Conservation (phyloP, 176 grass and related monocot species). For the Rhynchospora breviuscula region DNA sequence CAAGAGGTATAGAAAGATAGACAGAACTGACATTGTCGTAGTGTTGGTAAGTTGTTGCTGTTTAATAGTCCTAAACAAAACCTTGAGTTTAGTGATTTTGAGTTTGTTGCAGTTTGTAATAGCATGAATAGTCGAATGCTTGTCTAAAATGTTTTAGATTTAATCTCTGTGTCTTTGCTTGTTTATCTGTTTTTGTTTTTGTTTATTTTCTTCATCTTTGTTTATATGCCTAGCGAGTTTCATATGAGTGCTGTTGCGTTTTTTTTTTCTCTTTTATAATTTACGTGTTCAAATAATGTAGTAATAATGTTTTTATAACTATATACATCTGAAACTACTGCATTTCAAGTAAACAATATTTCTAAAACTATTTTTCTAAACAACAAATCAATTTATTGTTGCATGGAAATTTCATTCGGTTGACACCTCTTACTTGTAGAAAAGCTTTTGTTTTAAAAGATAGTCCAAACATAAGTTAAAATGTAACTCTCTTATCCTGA, state of each 20-base stretch:
- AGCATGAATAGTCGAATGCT: constrained; percentile 6
- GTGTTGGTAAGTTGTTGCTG: not conserved
- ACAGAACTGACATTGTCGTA: not conserved
- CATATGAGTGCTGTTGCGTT: not conserved
- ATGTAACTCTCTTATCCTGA: too few species aligned
- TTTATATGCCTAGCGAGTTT: not conserved
- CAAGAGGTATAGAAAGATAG: not conserved
- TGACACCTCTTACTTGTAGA: too few species aligned
- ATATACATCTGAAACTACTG: not conserved
- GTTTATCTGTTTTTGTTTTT: not conserved
- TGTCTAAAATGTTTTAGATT: not conserved
- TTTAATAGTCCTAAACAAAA: not conserved
- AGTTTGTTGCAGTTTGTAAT: constrained; percentile 2
- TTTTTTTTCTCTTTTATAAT: not conserved
- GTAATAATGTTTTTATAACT: not conserved
- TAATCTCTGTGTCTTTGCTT: not conserved
- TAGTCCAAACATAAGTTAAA: too few species aligned
- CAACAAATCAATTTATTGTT: not conserved
- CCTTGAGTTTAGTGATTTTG: not conserved
- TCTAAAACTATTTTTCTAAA: not conserved
- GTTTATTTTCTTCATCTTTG: not conserved
- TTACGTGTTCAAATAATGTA: not conserved
- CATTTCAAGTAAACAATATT: not conserved
- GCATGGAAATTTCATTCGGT: too few species aligned
- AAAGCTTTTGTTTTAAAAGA: too few species aligned